These are phyloP conservation scores for Henningerozyma blattae DNA, from an alignment of 805 yeast genomes.

Conservation along the genomic window DNA sequence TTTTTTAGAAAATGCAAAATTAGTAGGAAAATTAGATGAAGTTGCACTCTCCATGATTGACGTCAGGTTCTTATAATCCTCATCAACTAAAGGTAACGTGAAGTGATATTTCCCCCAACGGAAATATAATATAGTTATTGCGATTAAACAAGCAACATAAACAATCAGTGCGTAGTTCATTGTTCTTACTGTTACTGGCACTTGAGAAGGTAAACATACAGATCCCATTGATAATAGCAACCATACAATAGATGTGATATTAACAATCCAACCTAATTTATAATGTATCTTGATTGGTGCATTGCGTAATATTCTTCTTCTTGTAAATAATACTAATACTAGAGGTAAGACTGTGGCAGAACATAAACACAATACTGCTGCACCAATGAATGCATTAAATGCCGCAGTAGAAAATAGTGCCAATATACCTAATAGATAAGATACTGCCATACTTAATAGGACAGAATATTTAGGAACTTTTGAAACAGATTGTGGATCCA, in stretches of 20 bases:
- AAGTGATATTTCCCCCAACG: slow-evolving; percentile 53
- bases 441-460: slow-evolving; percentile 48
- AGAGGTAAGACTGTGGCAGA: slow-evolving; percentile 72
- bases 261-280: slow-evolving; percentile 52
- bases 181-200: slow-evolving; percentile 33
- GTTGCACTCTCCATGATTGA: too few relatives aligned
- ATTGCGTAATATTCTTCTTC: slow-evolving; percentile 50
- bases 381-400: slow-evolving; percentile 74
- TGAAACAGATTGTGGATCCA: slow-evolving; percentile 41
- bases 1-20: too few relatives aligned
- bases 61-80: too few relatives aligned
- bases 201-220: slow-evolving; percentile 60
- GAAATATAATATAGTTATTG: slow-evolving; percentile 38
- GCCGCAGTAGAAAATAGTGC: slow-evolving; percentile 64
- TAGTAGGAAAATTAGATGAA: too few relatives aligned
- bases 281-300: slow-evolving; percentile 52
- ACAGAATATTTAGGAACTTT: slow-evolving; percentile 63
- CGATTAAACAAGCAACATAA: slow-evolving; percentile 34
- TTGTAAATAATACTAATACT: slow-evolving; percentile 44
- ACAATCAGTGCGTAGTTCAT: slow-evolving; percentile 53
- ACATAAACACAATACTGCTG: slow-evolving; percentile 64
- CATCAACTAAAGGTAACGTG: slow-evolving; percentile 47
- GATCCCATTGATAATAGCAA: slow-evolving; percentile 44
- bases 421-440: slow-evolving; percentile 47
- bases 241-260: slow-evolving; percentile 49